Evolutionary conservation across 768 basidiomycete genomes (phyloP).

Genomic region (Tephrocybe rancida): DNA sequence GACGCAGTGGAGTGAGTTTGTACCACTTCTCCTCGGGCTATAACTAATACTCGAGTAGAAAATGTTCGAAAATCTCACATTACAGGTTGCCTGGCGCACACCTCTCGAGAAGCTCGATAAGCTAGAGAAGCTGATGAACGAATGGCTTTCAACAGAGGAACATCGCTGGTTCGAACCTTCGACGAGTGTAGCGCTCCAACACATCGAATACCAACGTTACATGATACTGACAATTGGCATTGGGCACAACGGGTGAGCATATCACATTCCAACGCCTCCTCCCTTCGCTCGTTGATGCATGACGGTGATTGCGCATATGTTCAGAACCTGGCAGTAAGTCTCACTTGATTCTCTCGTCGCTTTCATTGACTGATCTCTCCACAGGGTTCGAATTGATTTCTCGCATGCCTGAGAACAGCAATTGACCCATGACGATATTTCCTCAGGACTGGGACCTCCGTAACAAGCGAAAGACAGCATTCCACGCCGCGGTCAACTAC

Average conservation of each 20-base stretch:
- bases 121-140: conserved; percentile 66
- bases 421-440: background rate
- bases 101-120: conserved; percentile 71
- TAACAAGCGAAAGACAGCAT: conserved; percentile 67
- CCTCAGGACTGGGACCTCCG: conserved; percentile 63
- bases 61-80: conserved; percentile 65
- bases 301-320: background rate
- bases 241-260: conserved; percentile 47
- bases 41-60: conserved; percentile 41
- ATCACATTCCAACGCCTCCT: background rate
- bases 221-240: conserved; percentile 73
- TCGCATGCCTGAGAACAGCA: background rate
- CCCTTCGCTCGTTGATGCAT: background rate
- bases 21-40: background rate
- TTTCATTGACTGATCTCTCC: background rate
- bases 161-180: conserved; percentile 78
- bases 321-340: conserved; percentile 26
- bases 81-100: conserved; percentile 79
- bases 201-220: conserved; percentile 66
- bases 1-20: conserved; percentile 62
- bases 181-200: conserved; percentile 63
- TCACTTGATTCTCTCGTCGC: background rate
- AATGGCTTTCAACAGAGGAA: conserved; percentile 79
- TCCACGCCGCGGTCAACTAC: conserved; percentile 76
- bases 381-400: conserved; percentile 7